Evolutionary conservation across 176 grass and related monocot genomes (phyloP).

Genomic region (Hsuehochloa calcarea): DNA sequence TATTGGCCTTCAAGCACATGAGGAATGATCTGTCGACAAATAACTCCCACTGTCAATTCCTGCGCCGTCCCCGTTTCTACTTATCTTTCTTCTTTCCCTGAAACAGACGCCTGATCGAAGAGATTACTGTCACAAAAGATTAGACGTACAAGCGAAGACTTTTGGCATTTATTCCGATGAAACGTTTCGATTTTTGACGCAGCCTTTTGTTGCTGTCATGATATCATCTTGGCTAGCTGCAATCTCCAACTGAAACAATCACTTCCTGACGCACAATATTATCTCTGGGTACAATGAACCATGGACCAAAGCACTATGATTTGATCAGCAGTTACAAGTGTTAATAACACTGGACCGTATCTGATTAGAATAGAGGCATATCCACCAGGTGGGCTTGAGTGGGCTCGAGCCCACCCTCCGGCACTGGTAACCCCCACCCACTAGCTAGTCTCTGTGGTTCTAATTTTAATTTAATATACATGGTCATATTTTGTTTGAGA

Average conservation of each 20-base stretch:
- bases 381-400: too few species aligned
- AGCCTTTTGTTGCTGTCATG: background rate
- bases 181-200: conserved; percentile 17
- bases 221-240: conserved; percentile 4
- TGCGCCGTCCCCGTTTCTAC: background rate
- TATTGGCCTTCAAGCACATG: conserved; percentile 12
- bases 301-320: background rate
- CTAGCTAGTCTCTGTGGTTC: too few species aligned
- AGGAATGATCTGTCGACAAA: conserved; percentile 27
- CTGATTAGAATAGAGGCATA: too few species aligned
- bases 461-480: too few species aligned
- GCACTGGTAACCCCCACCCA: too few species aligned
- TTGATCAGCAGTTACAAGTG: background rate
- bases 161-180: conserved; percentile 16
- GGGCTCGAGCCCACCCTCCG: too few species aligned
- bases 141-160: background rate
- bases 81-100: background rate
- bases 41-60: background rate
- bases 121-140: background rate
- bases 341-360: background rate
- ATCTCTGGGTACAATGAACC: background rate
- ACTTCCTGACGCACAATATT: background rate
- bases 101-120: background rate
- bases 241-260: conserved; percentile 9
- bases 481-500: too few species aligned